Percentiles rank a stretch among this genome's conserved stretches.
These are phyloP conservation scores for Kwoniella bestiolae DNA, from an alignment of 768 basidiomycete species.

Conservation along the genomic window DNA sequence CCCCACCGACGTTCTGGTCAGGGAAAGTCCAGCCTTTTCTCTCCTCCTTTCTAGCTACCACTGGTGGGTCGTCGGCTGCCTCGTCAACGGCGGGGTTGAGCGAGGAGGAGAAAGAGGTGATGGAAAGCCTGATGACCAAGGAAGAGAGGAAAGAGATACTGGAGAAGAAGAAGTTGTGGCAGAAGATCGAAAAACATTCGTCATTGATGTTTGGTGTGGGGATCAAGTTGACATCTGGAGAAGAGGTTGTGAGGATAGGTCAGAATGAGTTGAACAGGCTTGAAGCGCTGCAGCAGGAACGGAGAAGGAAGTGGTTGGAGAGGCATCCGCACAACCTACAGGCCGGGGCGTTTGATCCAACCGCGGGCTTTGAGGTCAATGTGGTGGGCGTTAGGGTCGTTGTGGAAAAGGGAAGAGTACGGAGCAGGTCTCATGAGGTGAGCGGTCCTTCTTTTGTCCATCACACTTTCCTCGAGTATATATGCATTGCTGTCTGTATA, in stretches of 20 bases:
- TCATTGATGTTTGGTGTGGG: slow-evolving; percentile 80
- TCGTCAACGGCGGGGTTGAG: slow-evolving; percentile 29
- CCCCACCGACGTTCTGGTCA: slow-evolving; percentile 89
- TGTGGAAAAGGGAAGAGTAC: slow-evolving; percentile 78
- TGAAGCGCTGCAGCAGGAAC: slow-evolving; percentile 67
- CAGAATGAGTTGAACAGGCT: slow-evolving; percentile 81
- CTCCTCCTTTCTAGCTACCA: slow-evolving; percentile 76
- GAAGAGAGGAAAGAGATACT: slow-evolving; percentile 57
- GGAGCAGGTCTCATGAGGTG: slow-evolving; percentile 86
- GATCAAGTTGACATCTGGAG: slow-evolving; percentile 70
- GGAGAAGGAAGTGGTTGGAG: slow-evolving; percentile 63
- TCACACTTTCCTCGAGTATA: background rate
- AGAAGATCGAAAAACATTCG: slow-evolving; percentile 81
- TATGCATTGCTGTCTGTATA: slow-evolving; percentile 23
- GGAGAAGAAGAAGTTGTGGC: slow-evolving; percentile 69
- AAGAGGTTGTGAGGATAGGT: slow-evolving; percentile 86
- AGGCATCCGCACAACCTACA: slow-evolving; percentile 12
- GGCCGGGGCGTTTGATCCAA: slow-evolving; percentile 3
- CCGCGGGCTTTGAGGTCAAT: slow-evolving; percentile 78
- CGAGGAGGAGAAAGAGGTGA: slow-evolving; percentile 33
- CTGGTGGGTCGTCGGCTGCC: slow-evolving; percentile 53
- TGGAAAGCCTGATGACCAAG: slow-evolving; percentile 45
- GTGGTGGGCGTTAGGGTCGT: slow-evolving; percentile 84
- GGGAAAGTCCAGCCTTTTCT: slow-evolving; percentile 95
- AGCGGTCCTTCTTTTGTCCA: slow-evolving; percentile 41